phyloP scores from a whole-genome alignment of 2,329 filamentous ascomycete species.

The Claviceps pusilla region DNA sequence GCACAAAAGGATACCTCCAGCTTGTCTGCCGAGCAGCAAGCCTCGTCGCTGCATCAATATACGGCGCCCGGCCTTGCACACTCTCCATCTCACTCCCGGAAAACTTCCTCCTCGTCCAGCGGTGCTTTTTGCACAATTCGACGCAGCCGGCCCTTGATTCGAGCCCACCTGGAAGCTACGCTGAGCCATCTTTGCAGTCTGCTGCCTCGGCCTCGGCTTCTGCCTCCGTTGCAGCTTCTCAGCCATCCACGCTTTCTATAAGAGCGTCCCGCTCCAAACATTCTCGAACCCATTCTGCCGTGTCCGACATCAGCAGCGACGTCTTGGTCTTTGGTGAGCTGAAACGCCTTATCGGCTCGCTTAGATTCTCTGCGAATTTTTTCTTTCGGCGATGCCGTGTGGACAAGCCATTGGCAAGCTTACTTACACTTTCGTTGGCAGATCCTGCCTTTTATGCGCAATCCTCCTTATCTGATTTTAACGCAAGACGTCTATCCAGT shows the following conservation, averaged over 20 bases:
- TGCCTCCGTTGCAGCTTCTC: slow-evolving; percentile 22
- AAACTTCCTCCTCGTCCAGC: slow-evolving; percentile 30
- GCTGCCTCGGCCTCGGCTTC: slow-evolving; percentile 32
- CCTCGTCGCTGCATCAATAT: background rate
- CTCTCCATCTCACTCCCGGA: slow-evolving; percentile 10
- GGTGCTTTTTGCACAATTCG: slow-evolving; percentile 22
- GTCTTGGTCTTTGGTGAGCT: slow-evolving; percentile 21
- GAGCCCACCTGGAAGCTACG: slow-evolving; percentile 40
- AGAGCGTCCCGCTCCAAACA: slow-evolving; percentile 27
- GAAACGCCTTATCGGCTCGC: slow-evolving; percentile 32
- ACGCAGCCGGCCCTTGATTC: slow-evolving; percentile 45
- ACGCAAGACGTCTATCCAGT: slow-evolving; percentile 54
- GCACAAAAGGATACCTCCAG: background rate
- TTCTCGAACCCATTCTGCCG: slow-evolving; percentile 28
- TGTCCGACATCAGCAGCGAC: slow-evolving; percentile 27
- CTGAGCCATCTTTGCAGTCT: slow-evolving; percentile 46
- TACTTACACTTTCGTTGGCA: slow-evolving; percentile 23
- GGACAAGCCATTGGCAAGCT: slow-evolving; percentile 7
- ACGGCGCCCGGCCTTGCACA: background rate
- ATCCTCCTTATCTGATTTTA: slow-evolving; percentile 34
- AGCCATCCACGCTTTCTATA: slow-evolving; percentile 28
- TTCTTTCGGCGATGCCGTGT: slow-evolving; percentile 15
- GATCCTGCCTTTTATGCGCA: slow-evolving; percentile 33
- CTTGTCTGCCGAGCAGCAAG: background rate
- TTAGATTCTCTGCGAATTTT: slow-evolving; percentile 31